These are phyloP conservation scores for Vanderwaltozyma yarrowii DNA, from an alignment of 805 yeast species.

Conservation along the genomic window DNA sequence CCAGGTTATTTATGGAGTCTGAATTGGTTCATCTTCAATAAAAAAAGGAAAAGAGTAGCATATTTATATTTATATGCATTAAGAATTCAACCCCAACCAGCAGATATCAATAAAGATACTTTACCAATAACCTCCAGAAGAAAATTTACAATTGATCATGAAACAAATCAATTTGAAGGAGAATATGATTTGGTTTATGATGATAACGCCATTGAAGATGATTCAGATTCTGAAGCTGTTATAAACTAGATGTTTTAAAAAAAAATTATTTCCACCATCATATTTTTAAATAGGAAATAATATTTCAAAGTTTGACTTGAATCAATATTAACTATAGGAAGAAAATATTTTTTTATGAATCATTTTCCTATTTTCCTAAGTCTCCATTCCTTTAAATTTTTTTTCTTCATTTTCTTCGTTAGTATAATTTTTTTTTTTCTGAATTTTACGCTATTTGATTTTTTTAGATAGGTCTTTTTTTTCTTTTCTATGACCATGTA, in stretches of 20 bases:
- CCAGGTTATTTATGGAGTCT: constrained; percentile 37
- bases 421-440: too few species aligned
- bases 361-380: too few species aligned
- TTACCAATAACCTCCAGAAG: constrained; percentile 20
- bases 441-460: too few species aligned
- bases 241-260: background rate
- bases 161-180: constrained; percentile 31
- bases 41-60: constrained; percentile 84
- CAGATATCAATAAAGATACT: constrained; percentile 33
- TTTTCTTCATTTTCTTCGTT: too few species aligned
- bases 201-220: constrained; percentile 28
- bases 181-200: constrained; percentile 40
- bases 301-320: too few species aligned
- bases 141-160: constrained; percentile 30
- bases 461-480: too few species aligned
- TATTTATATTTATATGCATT: constrained; percentile 63
- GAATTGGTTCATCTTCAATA: constrained; percentile 89
- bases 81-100: constrained; percentile 31
- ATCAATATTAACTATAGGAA: too few species aligned
- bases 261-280: too few species aligned
- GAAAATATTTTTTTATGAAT: too few species aligned
- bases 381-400: too few species aligned
- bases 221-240: constrained; percentile 22
- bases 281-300: too few species aligned
- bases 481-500: too few species aligned